These are phyloP conservation scores for Microcera coccophila DNA, from an alignment of 2,329 filamentous ascomycete genomes.

Conservation along the genomic window DNA sequence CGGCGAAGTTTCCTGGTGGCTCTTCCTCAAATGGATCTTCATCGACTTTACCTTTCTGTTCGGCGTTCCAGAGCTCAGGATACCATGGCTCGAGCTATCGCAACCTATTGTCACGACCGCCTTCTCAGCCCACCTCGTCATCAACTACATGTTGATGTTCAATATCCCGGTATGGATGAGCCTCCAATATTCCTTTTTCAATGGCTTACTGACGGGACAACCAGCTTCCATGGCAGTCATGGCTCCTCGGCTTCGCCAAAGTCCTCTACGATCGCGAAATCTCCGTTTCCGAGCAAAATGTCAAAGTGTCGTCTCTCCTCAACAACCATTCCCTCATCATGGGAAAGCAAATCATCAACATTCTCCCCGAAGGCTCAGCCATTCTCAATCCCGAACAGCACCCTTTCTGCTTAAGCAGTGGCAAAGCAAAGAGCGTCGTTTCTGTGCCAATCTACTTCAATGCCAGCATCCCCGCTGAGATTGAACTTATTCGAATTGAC, in stretches of 20 bases:
- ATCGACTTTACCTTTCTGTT: slow-evolving; percentile 87
- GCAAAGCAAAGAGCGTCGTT: slow-evolving; percentile 54
- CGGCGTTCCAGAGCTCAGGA: slow-evolving; percentile 77
- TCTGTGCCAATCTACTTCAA: slow-evolving; percentile 87
- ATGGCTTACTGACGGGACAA: slow-evolving; percentile 8
- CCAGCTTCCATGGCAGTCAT: slow-evolving; percentile 69
- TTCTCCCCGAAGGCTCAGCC: slow-evolving; percentile 92
- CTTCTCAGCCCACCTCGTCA: slow-evolving; percentile 66
- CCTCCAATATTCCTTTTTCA: not conserved
- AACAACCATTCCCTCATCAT: slow-evolving; percentile 92
- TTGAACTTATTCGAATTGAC: slow-evolving; percentile 85
- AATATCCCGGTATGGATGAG: slow-evolving; percentile 67
- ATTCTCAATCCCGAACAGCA: slow-evolving; percentile 76
- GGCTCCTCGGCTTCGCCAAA: slow-evolving; percentile 69
- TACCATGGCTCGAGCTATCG: slow-evolving; percentile 95
- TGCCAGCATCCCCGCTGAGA: slow-evolving; percentile 80
- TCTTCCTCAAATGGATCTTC: slow-evolving; percentile 89
- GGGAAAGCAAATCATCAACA: slow-evolving; percentile 96
- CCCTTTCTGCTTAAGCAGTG: slow-evolving; percentile 73
- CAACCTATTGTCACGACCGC: slow-evolving; percentile 67
- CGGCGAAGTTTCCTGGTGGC: slow-evolving; percentile 79
- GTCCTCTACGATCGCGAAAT: slow-evolving; percentile 89
- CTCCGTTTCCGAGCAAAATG: slow-evolving; percentile 86
- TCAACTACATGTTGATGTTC: slow-evolving; percentile 90
- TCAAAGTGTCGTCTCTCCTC: slow-evolving; percentile 81